Evolutionary conservation across 768 basidiomycete genomes (phyloP), one percentile per base, ranked within the genome.

Genomic region (Pulveroboletus sp.): DNA sequence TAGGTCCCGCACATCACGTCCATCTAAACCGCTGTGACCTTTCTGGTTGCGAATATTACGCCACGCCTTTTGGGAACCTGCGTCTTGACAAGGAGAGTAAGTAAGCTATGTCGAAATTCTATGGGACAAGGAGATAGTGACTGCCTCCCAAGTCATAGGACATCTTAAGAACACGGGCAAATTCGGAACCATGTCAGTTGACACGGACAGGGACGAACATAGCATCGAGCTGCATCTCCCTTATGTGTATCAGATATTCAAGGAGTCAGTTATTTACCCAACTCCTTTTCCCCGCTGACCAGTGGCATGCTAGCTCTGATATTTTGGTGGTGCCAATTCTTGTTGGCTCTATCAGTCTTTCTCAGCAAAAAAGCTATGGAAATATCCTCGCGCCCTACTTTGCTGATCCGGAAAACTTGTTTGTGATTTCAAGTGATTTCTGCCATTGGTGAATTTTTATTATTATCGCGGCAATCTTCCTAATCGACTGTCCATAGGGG

Each of bases 211-310:
- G 68, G 90, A 86, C 27, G 96, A 99, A 61, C 96, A 99, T 66
- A 94, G 91, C 63, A 82, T 99, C 47, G 96, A 99, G 72, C 94
- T 99, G 91, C 94, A 98, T 61, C 77, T 98, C 15, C 93, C 95
- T 6, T 94, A 91, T 66, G 73, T 96, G 37, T 80, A 88, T 43
- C 91, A 91, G 66, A 71, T 86, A 10, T 96, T 95, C 52, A 76
- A 89, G 67, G 82, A 82, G 91, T 92, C 61, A 56, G 73, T 62
- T 31, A 6, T 31, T 17, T 6, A 31, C 32, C 26, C n/a, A 30
- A 21, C 11, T 17, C 26, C 12, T 39, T 21, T 31, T 32, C 60
- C 35, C 28, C 17, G 12, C 47, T 61, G 17, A 55, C 27, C 2
- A 40, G 21, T 40, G 21, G 35, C 27, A 2, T 39, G 28, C 8